Evolutionary conservation across 163 green algal species (phyloP), one percentile per base, ranked within the genome.

Genomic region (Coccomyxa subellipsoidea): DNA sequence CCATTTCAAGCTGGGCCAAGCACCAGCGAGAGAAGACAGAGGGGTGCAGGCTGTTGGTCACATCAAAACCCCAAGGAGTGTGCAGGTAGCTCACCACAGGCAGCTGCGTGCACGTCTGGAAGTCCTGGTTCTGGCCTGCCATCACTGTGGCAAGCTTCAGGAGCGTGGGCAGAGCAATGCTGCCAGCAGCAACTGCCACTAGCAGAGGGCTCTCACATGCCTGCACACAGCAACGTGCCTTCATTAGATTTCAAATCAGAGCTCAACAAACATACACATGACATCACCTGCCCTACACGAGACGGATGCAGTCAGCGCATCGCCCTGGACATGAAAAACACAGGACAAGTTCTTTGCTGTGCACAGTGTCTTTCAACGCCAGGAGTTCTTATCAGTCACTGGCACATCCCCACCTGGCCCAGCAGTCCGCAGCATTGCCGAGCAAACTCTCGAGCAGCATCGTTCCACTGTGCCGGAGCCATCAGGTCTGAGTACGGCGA

Each of bases 381-480:
- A n/a, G n/a, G n/a, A n/a, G n/a, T n/a, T n/a, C n/a, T n/a, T n/a
- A n/a, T n/a, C n/a, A n/a, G n/a, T n/a, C n/a, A n/a, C n/a, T n/a
- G n/a, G n/a, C n/a, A n/a, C n/a, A n/a, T n/a, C n/a, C 82, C 34
- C 80, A 94, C 92, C 89, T 94, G 93, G 2, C 96, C 95, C 83
- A 98, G 87, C 10, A 98, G 83, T 77, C 86, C 90, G 85, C 95
- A 99, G 81, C 90, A 95, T 73, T 97, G 94, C 12, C 90, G 86
- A 10, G 86, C 80, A 88, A 99, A 98, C 70, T 97, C 93, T 37
- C 78, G 69, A 7, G 88, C 90, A 15, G 92, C 84, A 23, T 87
- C 89, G 27, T 94, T 87, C 95, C 95, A 98, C 31, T 89, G 78
- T 6, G 54, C 53, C 0, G 85, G 86, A 0, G 84, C 72, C 66